Evolutionary conservation across 768 basidiomycete genomes (phyloP).

Genomic region (Paxillus involutus): DNA sequence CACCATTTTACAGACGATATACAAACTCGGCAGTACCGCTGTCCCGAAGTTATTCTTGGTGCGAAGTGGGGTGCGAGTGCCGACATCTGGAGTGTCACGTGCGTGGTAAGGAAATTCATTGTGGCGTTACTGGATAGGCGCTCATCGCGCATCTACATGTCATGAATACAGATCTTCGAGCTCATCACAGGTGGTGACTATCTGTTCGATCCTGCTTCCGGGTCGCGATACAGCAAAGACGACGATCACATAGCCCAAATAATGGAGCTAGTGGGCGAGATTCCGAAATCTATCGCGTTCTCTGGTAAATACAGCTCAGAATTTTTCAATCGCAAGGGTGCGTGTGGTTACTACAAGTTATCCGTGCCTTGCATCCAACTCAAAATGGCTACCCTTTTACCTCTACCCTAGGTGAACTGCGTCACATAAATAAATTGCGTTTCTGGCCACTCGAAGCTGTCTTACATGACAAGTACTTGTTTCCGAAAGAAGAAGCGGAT

Average conservation of each 20-base stretch:
- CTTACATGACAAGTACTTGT: constrained; percentile 93
- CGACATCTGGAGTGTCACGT: constrained; percentile 96
- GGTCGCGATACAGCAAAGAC: constrained; percentile 93
- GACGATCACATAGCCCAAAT: constrained; percentile 98
- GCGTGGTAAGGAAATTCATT: constrained; percentile 62
- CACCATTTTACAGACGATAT: constrained; percentile 99
- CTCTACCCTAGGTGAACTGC: constrained; percentile 63
- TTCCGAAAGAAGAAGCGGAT: constrained; percentile 80
- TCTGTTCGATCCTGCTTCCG: constrained; percentile 95
- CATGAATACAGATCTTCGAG: constrained; percentile 74
- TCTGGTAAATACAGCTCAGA: constrained; percentile 91
- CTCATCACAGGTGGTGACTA: constrained; percentile 96
- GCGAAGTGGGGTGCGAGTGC: constrained; percentile 95
- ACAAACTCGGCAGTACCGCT: constrained; percentile 95
- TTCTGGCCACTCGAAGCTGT: constrained; percentile 87
- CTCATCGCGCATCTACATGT: not conserved
- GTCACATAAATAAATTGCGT: constrained; percentile 91
- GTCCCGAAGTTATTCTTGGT: constrained; percentile 96
- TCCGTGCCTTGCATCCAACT: constrained; percentile 2
- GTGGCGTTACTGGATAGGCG: not conserved
- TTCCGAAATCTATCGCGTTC: constrained; percentile 80
- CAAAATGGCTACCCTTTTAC: constrained; percentile 2
- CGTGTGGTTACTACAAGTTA: constrained; percentile 18
- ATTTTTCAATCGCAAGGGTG: constrained; percentile 96
- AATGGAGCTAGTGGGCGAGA: constrained; percentile 91